Evolutionary conservation across 1,139 yeast genomes (phyloP).

Genomic region (Casaregolazyma suthepensis): DNA sequence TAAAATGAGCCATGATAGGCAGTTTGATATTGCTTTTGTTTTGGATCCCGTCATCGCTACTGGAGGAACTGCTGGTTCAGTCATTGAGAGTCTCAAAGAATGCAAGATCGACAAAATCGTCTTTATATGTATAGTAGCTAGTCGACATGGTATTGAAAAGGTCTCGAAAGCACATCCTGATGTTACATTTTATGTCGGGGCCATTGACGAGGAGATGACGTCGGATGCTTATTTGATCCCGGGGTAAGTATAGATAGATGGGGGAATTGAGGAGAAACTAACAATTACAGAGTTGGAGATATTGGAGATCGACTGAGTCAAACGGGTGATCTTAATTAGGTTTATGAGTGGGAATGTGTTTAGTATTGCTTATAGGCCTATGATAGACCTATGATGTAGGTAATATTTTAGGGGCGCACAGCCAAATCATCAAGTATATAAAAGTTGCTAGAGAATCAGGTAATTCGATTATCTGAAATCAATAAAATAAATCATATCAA

Average conservation of each 20-base stretch:
- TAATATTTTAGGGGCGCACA: no score
- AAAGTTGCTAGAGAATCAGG: no score
- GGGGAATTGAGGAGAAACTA: slow-evolving; percentile 1
- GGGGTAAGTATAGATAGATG: slow-evolving; percentile 20
- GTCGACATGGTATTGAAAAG: slow-evolving; percentile 24
- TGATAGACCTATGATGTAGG: no score
- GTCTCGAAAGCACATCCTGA: slow-evolving; percentile 23
- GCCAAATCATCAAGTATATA: no score
- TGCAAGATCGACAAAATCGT: slow-evolving; percentile 33
- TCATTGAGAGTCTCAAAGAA: slow-evolving; percentile 30
- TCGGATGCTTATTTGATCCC: slow-evolving; percentile 31
- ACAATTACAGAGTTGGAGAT: slow-evolving; percentile 27
- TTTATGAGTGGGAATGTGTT: not conserved
- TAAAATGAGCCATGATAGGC: slow-evolving; percentile 28
- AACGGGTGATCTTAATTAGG: not conserved
- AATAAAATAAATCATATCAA: not conserved
- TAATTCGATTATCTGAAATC: no score
- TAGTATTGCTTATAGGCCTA: not conserved
- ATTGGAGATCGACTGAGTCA: slow-evolving; percentile 30
- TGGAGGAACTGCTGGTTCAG: slow-evolving; percentile 35
- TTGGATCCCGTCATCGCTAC: slow-evolving; percentile 35
- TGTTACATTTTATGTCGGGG: slow-evolving; percentile 30
- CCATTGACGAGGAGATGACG: slow-evolving; percentile 26
- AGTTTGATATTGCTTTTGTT: slow-evolving; percentile 28
- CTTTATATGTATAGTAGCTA: slow-evolving; percentile 27